These are phyloP conservation scores for Leptographium radiaticola DNA, from an alignment of 2,329 filamentous ascomycete genomes.

Conservation along the genomic window DNA sequence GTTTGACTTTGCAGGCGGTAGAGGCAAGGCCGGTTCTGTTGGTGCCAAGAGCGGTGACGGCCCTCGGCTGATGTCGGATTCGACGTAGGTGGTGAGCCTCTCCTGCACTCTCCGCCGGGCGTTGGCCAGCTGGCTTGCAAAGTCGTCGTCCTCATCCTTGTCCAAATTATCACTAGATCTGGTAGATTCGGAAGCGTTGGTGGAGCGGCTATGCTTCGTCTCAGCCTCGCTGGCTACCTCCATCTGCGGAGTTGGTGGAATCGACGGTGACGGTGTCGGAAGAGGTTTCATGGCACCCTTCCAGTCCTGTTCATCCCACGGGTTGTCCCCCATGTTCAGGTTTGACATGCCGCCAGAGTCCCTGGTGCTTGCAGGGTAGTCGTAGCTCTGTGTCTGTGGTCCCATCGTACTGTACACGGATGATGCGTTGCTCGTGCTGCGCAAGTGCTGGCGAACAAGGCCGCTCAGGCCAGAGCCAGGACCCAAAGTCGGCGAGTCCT, in stretches of 20 bases:
- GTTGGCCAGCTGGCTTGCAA: conserved; percentile 58
- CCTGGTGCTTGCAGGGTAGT: not conserved
- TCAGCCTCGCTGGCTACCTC: not conserved
- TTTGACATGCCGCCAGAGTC: conserved; percentile 15
- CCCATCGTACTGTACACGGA: conserved; percentile 49
- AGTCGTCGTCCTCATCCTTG: conserved; percentile 50
- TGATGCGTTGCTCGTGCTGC: conserved; percentile 68
- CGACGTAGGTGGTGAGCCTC: conserved; percentile 55
- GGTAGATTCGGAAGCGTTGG: no score
- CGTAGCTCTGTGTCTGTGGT: not conserved
- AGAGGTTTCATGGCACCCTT: not conserved
- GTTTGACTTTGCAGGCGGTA: conserved; percentile 30
- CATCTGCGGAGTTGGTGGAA: not conserved
- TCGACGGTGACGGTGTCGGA: not conserved
- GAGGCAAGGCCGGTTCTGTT: conserved; percentile 21
- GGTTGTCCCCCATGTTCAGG: conserved; percentile 24
- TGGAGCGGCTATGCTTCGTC: not conserved
- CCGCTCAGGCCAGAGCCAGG: conserved; percentile 60
- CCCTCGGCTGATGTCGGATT: conserved; percentile 39
- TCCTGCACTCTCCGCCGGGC: conserved; percentile 61
- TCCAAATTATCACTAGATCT: conserved; percentile 21
- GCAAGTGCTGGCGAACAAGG: conserved; percentile 72
- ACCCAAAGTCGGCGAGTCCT: conserved; percentile 70
- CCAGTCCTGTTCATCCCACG: conserved; percentile 27
- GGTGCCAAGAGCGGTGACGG: conserved; percentile 27